Percentiles rank a stretch among this genome's conserved stretches.
These are phyloP conservation scores for Nicotiana benthamiana DNA, from an alignment of 257 asterid species.

Conservation along the genomic window DNA sequence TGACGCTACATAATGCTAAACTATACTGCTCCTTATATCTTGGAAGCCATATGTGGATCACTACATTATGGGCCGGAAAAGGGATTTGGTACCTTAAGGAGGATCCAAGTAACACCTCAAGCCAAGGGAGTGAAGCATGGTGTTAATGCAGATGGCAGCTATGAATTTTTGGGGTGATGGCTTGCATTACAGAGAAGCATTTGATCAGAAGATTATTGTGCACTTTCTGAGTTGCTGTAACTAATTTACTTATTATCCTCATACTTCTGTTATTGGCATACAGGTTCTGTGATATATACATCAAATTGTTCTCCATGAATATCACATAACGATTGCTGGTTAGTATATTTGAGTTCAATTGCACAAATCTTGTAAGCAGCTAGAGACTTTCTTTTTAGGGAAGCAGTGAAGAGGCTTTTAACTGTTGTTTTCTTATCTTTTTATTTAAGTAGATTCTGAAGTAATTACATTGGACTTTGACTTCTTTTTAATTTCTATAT, in stretches of 20 bases:
- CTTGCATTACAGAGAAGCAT: neutral
- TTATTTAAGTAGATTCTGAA: constrained; percentile 19
- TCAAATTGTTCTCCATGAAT: neutral
- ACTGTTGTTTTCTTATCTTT: neutral
- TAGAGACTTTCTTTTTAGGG: neutral
- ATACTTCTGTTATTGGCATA: neutral
- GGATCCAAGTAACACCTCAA: neutral
- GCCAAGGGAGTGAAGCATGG: neutral
- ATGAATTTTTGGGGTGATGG: neutral
- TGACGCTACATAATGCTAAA: neutral
- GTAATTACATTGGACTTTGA: too few relatives aligned
- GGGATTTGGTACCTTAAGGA: neutral
- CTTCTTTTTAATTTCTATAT: too few relatives aligned
- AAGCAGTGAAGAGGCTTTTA: neutral
- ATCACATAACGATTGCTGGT: neutral
- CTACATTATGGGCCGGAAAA: neutral
- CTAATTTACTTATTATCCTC: neutral
- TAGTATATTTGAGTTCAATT: neutral
- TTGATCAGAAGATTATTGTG: neutral
- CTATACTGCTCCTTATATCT: neutral
- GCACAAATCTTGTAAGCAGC: neutral
- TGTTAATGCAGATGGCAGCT: neutral
- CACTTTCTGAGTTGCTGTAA: neutral
- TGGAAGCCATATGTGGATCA: neutral
- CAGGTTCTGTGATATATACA: neutral